Base-by-base conservation (phyloP, 2,329 filamentous ascomycete species). In the Zymoseptoria tritici region DNA sequence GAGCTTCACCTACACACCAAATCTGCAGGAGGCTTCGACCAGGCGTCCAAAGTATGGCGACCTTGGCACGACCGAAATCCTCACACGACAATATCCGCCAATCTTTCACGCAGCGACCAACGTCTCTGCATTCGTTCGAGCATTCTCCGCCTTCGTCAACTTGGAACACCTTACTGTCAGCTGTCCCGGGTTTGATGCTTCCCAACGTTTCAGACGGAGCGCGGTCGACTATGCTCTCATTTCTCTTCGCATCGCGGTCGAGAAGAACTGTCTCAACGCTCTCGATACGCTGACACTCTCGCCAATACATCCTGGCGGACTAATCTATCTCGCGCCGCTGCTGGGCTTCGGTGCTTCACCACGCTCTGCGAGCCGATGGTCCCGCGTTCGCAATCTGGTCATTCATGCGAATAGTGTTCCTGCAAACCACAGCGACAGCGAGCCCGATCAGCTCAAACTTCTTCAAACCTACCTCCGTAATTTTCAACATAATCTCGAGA, bases 101-200 rank as follows among this genome's bases (percentile, higher is more conserved):
- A 78, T 96, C 2, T 96, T 96, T 76, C 91, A 96, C 71, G 89
- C 91, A 6, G 89, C 91, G 7, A 93, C 90, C 62, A 94, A 96
- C 71, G 87, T 95, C 6, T 84, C 89, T 4, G 89, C 89, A 49
- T 96, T 96, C 76, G 86, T 93, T 67, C 81, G 85, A 64, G 89
- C 89, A 54, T 80, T 96, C 71, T 82, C 81, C 42, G 78, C 85
- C 63, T 74, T 96, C 68, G 77, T 83, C 60, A 88, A 87, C 67
- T 78, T 96, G 68, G 80, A 83, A 52, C 89, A 93, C 72, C 79
- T 96, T 60, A 87, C 83, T 54, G 82, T 96, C 70, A 85, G 84
- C 62, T 94, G 90, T 66, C 89, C 89, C 4, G 87, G 85, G 46
- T 88, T 91, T 73, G 79, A 85, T 60, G 77, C 81, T 8, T 62